phyloP scores from a whole-genome alignment of 2,329 filamentous ascomycete genomes.

The Mycogone perniciosa region DNA sequence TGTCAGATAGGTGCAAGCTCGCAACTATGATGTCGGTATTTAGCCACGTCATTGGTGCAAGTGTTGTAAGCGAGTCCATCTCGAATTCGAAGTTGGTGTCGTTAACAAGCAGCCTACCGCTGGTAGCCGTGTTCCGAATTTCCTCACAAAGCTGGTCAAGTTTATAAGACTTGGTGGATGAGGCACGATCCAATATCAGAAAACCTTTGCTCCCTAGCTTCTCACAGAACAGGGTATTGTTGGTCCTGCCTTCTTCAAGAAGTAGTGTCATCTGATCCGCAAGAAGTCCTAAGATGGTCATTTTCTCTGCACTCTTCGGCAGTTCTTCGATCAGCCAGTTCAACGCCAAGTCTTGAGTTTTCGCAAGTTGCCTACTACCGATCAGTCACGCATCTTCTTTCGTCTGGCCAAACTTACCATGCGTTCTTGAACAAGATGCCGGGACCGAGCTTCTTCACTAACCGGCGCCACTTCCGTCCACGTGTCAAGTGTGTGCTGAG shows the following conservation, averaged over 20 bases:
- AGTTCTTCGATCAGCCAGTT: conserved; percentile 4
- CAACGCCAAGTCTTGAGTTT: conserved; percentile 4
- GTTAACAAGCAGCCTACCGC: neutral
- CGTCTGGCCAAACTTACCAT: conserved; percentile 1
- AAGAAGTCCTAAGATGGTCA: conserved; percentile 6
- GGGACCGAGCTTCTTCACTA: no score
- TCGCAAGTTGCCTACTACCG: conserved; percentile 6
- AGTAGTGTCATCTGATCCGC: conserved; percentile 5
- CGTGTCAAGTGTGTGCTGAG: no score
- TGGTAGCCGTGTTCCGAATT: neutral
- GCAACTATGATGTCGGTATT: neutral
- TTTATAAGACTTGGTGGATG: neutral
- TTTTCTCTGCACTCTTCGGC: conserved; percentile 3
- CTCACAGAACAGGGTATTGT: conserved; percentile 1
- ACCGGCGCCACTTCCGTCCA: no score
- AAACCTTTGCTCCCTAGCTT: neutral
- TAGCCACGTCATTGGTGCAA: neutral
- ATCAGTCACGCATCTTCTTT: neutral
- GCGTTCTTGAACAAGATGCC: no score
- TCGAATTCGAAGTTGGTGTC: neutral
- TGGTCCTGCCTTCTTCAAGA: conserved; percentile 3
- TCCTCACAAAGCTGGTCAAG: conserved; percentile 4
- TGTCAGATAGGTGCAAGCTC: conserved; percentile 13
- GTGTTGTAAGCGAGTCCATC: neutral
- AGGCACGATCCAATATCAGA: neutral